Base-by-base conservation (phyloP, 495 filamentous ascomycete genomes). In the Baudoinia panamericana region DNA sequence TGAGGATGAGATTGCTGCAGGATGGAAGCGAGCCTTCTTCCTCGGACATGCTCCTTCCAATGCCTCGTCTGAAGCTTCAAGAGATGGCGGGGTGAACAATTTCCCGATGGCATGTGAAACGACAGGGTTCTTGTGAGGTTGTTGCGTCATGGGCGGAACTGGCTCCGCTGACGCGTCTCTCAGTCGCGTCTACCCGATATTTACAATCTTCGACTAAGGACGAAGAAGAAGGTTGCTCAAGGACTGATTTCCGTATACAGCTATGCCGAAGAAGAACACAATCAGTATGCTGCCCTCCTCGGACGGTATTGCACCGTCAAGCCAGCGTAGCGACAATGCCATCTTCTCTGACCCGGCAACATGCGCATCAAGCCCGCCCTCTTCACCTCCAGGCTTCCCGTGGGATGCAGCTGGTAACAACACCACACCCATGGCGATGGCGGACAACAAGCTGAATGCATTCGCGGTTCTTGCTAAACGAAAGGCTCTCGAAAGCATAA, bases 351-450 rank as follows among this genome's bases (percentile, higher is more conserved):
- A 53, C 34, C 36, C 20, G 15, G 34, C 36, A 19, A 20, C 30
- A 30, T 22, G 16, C n/a, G 0, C 33, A 8, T 45, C 46, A 23
- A 52, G 48, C 26, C 48, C 43, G 5, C 48, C 48, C 16, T 52
- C 48, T 16, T 46, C 43, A 27, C 48, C 48, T 25, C 48, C 48
- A 25, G 48, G 43, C 30, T 52, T 52, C 29, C 48, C 48, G 13
- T 52, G 48, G 48, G 48, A 52, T 11, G 42, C 31, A 20, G 21
- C 16, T 13, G 13, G 20, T n/a, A 2, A 29, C 3, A 19, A 31
- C 32, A 23, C 39, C 13, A 4, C 26, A 1, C 11, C 19, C 2
- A 6, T 10, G n/a, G 27, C 42, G 5, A 46, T 16, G 12, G n/a
- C n/a, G n/a, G n/a, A n/a, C n/a, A n/a, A n/a, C n/a, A n/a, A n/a